Evolutionary conservation across 2,329 filamentous ascomycete species (phyloP).

Genomic region (Ceratocystis ficicola): DNA sequence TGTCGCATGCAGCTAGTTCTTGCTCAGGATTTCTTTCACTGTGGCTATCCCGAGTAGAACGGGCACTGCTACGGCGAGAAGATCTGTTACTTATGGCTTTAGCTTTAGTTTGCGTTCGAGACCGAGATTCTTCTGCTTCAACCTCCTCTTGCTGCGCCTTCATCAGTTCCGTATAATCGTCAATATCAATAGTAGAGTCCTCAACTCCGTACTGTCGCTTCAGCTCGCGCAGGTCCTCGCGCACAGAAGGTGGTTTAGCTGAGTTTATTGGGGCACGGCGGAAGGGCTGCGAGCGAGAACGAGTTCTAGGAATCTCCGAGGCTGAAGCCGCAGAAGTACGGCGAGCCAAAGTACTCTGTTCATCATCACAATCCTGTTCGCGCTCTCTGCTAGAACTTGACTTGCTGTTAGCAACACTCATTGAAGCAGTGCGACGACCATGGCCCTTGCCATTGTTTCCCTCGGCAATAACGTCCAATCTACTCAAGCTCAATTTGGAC

Average conservation of each 20-base stretch:
- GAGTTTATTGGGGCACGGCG: conserved; percentile 42
- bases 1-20: conserved; percentile 17
- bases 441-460: conserved; percentile 13
- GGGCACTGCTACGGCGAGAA: conserved; percentile 8
- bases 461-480: conserved; percentile 18
- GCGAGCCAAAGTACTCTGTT: not conserved
- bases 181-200: conserved; percentile 42
- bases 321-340: conserved; percentile 1
- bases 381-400: conserved; percentile 7
- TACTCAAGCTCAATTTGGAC: conserved; percentile 15
- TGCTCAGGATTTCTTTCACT: conserved; percentile 3
- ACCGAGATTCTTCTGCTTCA: not conserved
- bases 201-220: conserved; percentile 43
- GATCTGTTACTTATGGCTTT: not conserved
- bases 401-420: conserved; percentile 9
- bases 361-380: not conserved
- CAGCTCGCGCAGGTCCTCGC: conserved; percentile 44
- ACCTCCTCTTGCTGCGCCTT: conserved; percentile 25
- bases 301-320: conserved; percentile 5
- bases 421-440: conserved; percentile 17
- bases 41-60: not conserved
- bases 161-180: conserved; percentile 41
- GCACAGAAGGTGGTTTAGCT: conserved; percentile 41
- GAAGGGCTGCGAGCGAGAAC: conserved; percentile 23
- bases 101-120: not conserved